Percentiles rank a stretch among this genome's conserved stretches.
phyloP scores from a whole-genome alignment of 2,329 filamentous ascomycete genomes.

The Ceratocystis huliohia region DNA sequence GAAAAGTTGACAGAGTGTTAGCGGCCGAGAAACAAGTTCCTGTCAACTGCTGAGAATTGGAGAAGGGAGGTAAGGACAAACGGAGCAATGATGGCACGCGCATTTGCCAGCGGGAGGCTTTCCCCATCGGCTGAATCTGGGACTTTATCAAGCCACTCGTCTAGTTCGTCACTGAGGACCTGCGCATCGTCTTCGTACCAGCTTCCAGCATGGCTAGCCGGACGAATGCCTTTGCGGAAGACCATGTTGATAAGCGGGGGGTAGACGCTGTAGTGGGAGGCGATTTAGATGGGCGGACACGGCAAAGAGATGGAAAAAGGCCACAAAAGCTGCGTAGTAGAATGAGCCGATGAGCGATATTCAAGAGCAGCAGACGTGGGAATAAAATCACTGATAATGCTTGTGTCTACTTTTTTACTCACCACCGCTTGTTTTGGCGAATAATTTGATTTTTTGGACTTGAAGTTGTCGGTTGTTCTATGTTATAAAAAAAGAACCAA shows the following conservation, averaged over 20 bases:
- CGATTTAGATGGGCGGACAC: background rate
- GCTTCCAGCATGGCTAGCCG: conserved; percentile 65
- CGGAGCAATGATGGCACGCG: conserved; percentile 85
- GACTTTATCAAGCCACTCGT: conserved; percentile 60
- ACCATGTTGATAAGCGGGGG: background rate
- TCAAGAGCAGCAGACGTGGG: background rate
- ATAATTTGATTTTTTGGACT: no score
- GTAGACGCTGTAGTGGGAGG: background rate
- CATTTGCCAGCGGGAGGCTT: conserved; percentile 55
- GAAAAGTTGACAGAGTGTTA: background rate
- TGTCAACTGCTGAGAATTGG: background rate
- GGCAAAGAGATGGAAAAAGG: background rate
- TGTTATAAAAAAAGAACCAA: background rate
- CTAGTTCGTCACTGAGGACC: conserved; percentile 55
- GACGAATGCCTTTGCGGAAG: conserved; percentile 26
- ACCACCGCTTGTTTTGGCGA: no score
- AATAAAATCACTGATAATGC: background rate
- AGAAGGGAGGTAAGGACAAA: conserved; percentile 34
- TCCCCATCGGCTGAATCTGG: conserved; percentile 49
- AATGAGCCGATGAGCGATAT: conserved; percentile 4
- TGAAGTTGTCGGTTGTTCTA: background rate
- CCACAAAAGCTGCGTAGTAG: background rate
- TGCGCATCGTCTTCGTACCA: conserved; percentile 63
- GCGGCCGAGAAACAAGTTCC: conserved; percentile 4
- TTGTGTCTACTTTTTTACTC: background rate